Conservation (phyloP, 202 grass and related monocot species). For the Zizania palustris region DNA sequence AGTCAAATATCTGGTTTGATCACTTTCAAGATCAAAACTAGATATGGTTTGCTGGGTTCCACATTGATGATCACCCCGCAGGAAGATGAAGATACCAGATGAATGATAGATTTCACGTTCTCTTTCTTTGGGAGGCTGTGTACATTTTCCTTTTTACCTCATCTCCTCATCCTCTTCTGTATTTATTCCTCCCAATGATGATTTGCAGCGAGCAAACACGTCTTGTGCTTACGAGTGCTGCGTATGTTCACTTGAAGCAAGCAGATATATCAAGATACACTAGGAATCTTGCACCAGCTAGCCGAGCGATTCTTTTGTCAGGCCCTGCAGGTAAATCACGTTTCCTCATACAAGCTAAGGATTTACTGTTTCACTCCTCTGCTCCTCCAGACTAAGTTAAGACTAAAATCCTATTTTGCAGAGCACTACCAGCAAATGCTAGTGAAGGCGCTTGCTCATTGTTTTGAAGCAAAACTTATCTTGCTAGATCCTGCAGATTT, state of each 20-base stretch:
- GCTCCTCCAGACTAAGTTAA: slow-evolving; percentile 37
- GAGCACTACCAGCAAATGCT: slow-evolving; percentile 99
- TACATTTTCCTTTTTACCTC: not conserved
- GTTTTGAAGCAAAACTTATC: slow-evolving; percentile 82
- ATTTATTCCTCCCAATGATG: not conserved
- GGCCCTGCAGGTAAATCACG: slow-evolving; percentile 75
- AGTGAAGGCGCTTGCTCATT: slow-evolving; percentile 86
- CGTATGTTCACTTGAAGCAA: slow-evolving; percentile 97
- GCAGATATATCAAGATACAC: slow-evolving; percentile 83
- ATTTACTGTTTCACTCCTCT: not conserved
- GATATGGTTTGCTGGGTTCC: not conserved
- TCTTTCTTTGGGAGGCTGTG: too few species aligned
- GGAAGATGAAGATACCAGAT: not conserved
- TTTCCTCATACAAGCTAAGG: not conserved
- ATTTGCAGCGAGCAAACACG: slow-evolving; percentile 90
- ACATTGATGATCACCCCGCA: not conserved
- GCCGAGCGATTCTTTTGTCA: slow-evolving; percentile 78
- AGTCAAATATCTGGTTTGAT: not conserved
- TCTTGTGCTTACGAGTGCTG: slow-evolving; percentile 84
- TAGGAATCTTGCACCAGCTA: slow-evolving; percentile 89
- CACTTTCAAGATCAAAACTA: not conserved
- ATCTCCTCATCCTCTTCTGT: not conserved
- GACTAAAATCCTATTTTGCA: slow-evolving; percentile 49
- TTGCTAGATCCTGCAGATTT: slow-evolving; percentile 90
- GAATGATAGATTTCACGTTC: not conserved